Percentiles rank a stretch among this genome's conserved stretches.
Conservation (phyloP, 257 asterid genomes). For the Solanum medicagineum region DNA sequence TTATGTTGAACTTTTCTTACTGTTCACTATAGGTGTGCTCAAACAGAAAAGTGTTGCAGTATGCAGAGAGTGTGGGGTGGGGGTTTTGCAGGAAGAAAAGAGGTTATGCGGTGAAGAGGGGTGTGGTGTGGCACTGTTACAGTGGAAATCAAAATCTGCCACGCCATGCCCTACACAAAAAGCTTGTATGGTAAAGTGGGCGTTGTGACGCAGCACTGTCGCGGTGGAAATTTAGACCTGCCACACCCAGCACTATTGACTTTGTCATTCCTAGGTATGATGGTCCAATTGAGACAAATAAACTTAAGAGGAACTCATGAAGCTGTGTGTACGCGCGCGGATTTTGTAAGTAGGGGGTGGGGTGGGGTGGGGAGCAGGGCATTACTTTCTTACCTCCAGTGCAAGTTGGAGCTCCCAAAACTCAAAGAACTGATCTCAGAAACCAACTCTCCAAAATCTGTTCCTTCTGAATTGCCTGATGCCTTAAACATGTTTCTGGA, state of each 20-base stretch:
- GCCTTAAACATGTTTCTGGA: conserved; percentile 57
- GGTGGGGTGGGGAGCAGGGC: no score
- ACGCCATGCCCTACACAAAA: background rate
- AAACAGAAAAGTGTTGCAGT: background rate
- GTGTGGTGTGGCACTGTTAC: background rate
- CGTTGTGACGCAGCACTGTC: background rate
- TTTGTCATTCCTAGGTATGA: background rate
- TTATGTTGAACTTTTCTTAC: background rate
- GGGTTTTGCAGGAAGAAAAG: background rate
- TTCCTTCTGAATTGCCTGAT: conserved; percentile 37
- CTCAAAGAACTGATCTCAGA: conserved; percentile 85
- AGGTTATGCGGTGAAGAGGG: background rate
- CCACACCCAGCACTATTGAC: background rate
- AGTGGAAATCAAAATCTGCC: background rate
- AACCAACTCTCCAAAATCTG: conserved; percentile 67
- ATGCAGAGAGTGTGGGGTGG: background rate
- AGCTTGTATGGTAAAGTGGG: background rate
- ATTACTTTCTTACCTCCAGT: conserved; percentile 64
- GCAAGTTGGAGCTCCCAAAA: conserved; percentile 72
- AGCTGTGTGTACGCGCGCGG: background rate
- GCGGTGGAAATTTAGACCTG: background rate
- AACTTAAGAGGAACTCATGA: background rate
- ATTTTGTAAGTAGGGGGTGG: background rate
- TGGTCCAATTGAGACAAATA: background rate
- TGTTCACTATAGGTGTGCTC: background rate